Base-by-base conservation (phyloP, 2,329 filamentous ascomycete genomes). In the Aspergillus chevalieri region DNA sequence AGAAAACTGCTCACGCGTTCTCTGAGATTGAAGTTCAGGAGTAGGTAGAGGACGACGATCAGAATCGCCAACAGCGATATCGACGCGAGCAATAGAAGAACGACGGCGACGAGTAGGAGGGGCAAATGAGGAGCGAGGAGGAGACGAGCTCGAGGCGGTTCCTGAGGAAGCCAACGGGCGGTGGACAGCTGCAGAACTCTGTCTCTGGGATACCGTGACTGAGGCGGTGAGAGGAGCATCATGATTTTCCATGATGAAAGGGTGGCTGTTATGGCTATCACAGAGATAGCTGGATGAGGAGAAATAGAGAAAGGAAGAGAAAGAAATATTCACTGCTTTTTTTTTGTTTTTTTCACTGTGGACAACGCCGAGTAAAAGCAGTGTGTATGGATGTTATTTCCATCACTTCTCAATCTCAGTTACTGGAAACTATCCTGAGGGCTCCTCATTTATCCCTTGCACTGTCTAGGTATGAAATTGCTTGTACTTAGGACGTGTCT, bases 81-180 rank as follows among this genome's bases (percentile, higher is more conserved):
- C 17, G 6, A 12, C 9, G 17, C 38, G 17, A 41, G 17, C 15
- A 12, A 41, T 12, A 41, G 38, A 41, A 41, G 38, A 41, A 10
- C 19, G 38, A 22, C 38, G 17, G 17, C 15, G 15, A 41, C 15
- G 38, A 41, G 15, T 15, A 8, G 38, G 15, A 41, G 38, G 38
- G 10, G 38, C 17, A 41, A 17, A 19, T 21, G 38, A 41, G 4
- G 38, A 21, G 19, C 15, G 19, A 19, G 38, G 15, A 36, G 33
- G 17, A 38, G 34, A 38, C 17, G 38, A 41, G 17, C 26, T 21
- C 10, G 15, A 41, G 38, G 4, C 38, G 9, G 38, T 19, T 12
- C 38, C 19, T 21, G 38, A 57, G 45, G 46, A 52, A 58, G 53
- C 52, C 60, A 60, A 58, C 52, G 51, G 51, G 52, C 57, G 56